A percentile compares a stretch with the other conserved stretches of the same genome.
Evolutionary conservation across 2,329 filamentous ascomycete species (phyloP).

Genomic region (Bertia moriformis): DNA sequence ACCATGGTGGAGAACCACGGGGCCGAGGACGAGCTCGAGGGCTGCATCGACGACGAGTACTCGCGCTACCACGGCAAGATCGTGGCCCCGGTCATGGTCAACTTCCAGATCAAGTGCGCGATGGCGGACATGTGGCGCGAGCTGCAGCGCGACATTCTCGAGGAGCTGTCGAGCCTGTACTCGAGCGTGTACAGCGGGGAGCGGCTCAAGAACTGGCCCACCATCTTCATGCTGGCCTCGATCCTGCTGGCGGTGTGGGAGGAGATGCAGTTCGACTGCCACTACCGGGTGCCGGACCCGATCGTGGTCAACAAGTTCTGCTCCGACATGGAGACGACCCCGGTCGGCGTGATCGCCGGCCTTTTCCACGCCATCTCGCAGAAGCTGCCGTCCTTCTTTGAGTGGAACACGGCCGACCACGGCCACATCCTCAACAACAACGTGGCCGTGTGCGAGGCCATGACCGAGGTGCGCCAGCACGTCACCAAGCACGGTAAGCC

Average conservation of each 20-base stretch:
- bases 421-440: slow-evolving; percentile 86
- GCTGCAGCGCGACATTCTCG: slow-evolving; percentile 85
- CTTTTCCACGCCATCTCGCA: slow-evolving; percentile 96
- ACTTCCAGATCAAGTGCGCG: slow-evolving; percentile 97
- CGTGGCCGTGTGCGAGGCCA: slow-evolving; percentile 77
- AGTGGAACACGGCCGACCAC: slow-evolving; percentile 88
- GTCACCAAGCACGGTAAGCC: slow-evolving; percentile 82
- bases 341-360: slow-evolving; percentile 89
- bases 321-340: slow-evolving; percentile 88
- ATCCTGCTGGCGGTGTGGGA: slow-evolving; percentile 93
- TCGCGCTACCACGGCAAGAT: slow-evolving; percentile 84
- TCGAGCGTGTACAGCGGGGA: slow-evolving; percentile 97
- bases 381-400: slow-evolving; percentile 79
- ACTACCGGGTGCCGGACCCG: slow-evolving; percentile 72
- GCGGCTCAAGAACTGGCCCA: slow-evolving; percentile 97
- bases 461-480: slow-evolving; percentile 89
- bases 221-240: slow-evolving; percentile 91
- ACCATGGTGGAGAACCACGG: slow-evolving; percentile 87
- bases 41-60: slow-evolving; percentile 71
- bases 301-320: slow-evolving; percentile 86
- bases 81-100: slow-evolving; percentile 94
- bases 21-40: slow-evolving; percentile 48
- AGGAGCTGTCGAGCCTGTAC: slow-evolving; percentile 83
- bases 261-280: slow-evolving; percentile 96
- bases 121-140: slow-evolving; percentile 98